Evolutionary conservation across 257 asterid genomes (phyloP).

Genomic region (Euphrasia confusa): DNA sequence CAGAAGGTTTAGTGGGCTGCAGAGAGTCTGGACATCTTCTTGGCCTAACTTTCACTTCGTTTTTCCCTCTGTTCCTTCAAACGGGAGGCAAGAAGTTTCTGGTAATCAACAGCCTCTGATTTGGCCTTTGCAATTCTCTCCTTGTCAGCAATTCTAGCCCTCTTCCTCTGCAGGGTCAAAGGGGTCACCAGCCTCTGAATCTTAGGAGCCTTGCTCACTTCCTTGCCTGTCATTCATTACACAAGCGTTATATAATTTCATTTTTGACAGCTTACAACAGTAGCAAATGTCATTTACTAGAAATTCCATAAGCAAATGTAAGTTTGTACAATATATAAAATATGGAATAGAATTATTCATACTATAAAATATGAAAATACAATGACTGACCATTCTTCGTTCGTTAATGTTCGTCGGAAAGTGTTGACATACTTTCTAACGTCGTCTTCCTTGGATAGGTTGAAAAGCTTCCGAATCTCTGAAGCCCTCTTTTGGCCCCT

Average conservation of each 20-base stretch:
- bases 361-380: not conserved
- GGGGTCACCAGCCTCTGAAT: slow-evolving; percentile 48
- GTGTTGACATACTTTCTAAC: slow-evolving; percentile 65
- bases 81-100: slow-evolving; percentile 57
- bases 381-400: slow-evolving; percentile 29
- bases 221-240: slow-evolving; percentile 26
- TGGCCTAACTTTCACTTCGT: slow-evolving; percentile 60
- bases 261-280: no score
- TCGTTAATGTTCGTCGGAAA: slow-evolving; percentile 42
- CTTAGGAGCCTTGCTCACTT: slow-evolving; percentile 49
- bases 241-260: not conserved
- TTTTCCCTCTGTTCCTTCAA: slow-evolving; percentile 70
- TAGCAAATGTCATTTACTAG: no score
- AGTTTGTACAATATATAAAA: no score
- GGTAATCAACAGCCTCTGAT: slow-evolving; percentile 64
- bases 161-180: slow-evolving; percentile 41
- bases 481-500: slow-evolving; percentile 87
- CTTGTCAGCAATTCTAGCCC: slow-evolving; percentile 52
- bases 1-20: slow-evolving; percentile 31
- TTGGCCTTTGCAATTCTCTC: slow-evolving; percentile 67
- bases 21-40: slow-evolving; percentile 41
- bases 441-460: slow-evolving; percentile 75
- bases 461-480: slow-evolving; percentile 68
- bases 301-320: no score
- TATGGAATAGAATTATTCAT: no score